Evolutionary conservation across 208 protist species (phyloP).

Genomic region (Tritrichomonas musculus): DNA sequence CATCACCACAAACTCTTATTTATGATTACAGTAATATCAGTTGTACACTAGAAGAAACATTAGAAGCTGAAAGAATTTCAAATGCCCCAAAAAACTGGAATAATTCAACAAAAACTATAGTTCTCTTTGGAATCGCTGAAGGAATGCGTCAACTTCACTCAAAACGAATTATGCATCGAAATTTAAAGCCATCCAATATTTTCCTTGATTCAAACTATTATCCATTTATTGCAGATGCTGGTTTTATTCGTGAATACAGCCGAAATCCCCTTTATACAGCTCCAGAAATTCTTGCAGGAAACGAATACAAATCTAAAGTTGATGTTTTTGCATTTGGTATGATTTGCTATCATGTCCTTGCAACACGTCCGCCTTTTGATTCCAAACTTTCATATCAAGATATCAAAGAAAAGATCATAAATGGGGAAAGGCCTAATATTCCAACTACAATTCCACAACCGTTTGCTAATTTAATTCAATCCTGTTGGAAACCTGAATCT

Average conservation of each 20-base stretch:
- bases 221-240: slow-evolving; percentile 58
- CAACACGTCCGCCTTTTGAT: slow-evolving; percentile 49
- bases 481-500: background rate
- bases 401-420: background rate
- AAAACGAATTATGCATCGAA: background rate
- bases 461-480: background rate
- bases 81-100: background rate
- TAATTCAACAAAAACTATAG: background rate
- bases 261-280: slow-evolving; percentile 59
- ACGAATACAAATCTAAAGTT: slow-evolving; percentile 45
- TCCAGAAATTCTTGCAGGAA: slow-evolving; percentile 41
- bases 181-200: slow-evolving; percentile 55
- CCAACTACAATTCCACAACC: background rate
- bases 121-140: background rate
- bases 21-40: background rate
- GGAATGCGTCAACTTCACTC: background rate
- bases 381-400: too few species aligned
- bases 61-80: slow-evolving; percentile 15
- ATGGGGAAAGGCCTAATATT: background rate
- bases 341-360: slow-evolving; percentile 53
- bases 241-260: slow-evolving; percentile 43
- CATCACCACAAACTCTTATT: background rate
- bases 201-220: slow-evolving; percentile 39
- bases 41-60: slow-evolving; percentile 36
- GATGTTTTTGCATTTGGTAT: slow-evolving; percentile 59